A percentile compares a stretch with the other conserved stretches of the same genome.
Conservation (phyloP, 2,329 filamentous ascomycete species). For the Stagonosporopsis vannaccii region DNA sequence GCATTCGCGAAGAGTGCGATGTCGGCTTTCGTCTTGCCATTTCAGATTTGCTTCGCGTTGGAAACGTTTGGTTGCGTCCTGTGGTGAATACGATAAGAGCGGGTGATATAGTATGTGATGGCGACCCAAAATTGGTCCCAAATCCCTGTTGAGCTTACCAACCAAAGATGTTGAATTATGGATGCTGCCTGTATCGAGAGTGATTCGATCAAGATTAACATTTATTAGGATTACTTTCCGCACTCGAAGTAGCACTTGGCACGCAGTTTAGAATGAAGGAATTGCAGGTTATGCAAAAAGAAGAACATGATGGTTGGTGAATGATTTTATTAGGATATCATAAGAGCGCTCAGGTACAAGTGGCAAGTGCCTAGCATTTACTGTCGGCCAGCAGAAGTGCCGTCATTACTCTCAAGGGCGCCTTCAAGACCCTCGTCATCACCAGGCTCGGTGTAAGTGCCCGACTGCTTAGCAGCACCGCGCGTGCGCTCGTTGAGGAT, state of each 20-base stretch:
- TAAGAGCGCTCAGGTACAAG: neutral
- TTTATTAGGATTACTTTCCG: too few relatives aligned
- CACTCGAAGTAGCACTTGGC: too few relatives aligned
- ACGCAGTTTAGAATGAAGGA: too few relatives aligned
- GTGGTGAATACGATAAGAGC: too few relatives aligned
- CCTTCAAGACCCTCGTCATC: constrained; percentile 59
- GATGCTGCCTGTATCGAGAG: too few relatives aligned
- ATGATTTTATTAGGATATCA: neutral
- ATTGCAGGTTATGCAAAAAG: too few relatives aligned
- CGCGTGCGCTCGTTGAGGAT: constrained; percentile 58
- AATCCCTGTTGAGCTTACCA: neutral
- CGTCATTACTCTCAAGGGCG: constrained; percentile 46
- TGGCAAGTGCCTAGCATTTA: constrained; percentile 1
- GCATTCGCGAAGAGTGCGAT: neutral
- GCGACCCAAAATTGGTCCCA: neutral
- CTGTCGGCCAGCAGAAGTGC: constrained; percentile 39
- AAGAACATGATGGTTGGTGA: too few relatives aligned
- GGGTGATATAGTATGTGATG: too few relatives aligned
- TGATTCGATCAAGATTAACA: too few relatives aligned
- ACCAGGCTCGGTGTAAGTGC: constrained; percentile 59
- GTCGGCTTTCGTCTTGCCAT: neutral
- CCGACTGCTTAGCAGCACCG: constrained; percentile 54
- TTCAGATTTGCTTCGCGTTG: neutral
- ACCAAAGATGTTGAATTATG: neutral
- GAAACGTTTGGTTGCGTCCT: neutral